Conservation (phyloP, 2,329 filamentous ascomycete species). For the Calonectria pseudoreteaudii region DNA sequence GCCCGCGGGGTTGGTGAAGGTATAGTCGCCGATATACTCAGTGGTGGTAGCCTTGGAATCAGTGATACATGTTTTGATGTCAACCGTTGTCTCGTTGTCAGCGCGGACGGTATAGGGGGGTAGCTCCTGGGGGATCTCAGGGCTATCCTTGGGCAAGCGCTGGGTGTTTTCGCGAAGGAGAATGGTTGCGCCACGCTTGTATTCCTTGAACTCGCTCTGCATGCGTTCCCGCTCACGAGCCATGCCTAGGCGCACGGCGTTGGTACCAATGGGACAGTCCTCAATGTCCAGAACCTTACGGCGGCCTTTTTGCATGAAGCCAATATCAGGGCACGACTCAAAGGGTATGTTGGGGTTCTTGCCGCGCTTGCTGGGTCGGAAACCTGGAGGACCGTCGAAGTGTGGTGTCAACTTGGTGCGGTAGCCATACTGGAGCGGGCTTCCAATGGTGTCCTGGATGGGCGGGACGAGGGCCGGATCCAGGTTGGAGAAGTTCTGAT, state of each 20-base stretch:
- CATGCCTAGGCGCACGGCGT: conserved; percentile 84
- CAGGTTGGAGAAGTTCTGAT: conserved; percentile 88
- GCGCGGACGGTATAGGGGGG: conserved; percentile 55
- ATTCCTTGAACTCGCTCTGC: conserved; percentile 74
- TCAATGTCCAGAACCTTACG: conserved; percentile 91
- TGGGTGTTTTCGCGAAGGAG: conserved; percentile 87
- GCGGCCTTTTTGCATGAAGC: conserved; percentile 90
- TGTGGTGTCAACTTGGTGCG: conserved; percentile 97
- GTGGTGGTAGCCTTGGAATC: conserved; percentile 85
- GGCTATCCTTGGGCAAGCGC: conserved; percentile 67
- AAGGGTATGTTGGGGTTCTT: conserved; percentile 63
- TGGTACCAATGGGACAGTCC: conserved; percentile 95
- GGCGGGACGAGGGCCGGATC: conserved; percentile 79
- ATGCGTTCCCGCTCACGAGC: conserved; percentile 83
- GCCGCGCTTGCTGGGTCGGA: conserved; percentile 60
- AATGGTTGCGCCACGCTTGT: conserved; percentile 86
- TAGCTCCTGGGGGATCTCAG: conserved; percentile 44
- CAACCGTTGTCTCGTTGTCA: conserved; percentile 69
- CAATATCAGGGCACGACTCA: conserved; percentile 79
- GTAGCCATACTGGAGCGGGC: conserved; percentile 92
- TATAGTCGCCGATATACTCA: conserved; percentile 87
- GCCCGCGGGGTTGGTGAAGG: conserved; percentile 91
- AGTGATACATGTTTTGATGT: conserved; percentile 90
- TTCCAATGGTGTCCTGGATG: conserved; percentile 87
- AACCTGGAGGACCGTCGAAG: conserved; percentile 81